These are phyloP conservation scores for Yarrowia galli DNA, from an alignment of 1,139 yeast genomes.

Conservation along the genomic window DNA sequence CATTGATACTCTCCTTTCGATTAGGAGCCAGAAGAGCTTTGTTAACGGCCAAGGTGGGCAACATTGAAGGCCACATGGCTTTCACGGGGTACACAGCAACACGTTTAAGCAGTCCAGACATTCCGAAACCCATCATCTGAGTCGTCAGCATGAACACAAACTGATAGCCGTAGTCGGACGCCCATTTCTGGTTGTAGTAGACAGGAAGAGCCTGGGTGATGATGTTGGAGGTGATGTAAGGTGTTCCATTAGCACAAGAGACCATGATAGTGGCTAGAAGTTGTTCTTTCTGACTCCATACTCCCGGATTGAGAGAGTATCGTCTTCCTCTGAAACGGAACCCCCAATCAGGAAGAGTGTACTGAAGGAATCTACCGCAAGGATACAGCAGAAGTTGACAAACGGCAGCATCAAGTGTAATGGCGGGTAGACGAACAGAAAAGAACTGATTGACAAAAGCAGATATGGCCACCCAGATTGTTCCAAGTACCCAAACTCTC, in stretches of 20 bases:
- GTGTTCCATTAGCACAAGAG: slow-evolving; percentile 54
- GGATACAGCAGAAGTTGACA: slow-evolving; percentile 67
- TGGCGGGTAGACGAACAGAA: slow-evolving; percentile 61
- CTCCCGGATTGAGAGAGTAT: slow-evolving; percentile 62
- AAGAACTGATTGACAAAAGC: slow-evolving; percentile 66
- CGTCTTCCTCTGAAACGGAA: slow-evolving; percentile 54
- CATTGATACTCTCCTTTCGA: slow-evolving; percentile 51
- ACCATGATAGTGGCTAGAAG: slow-evolving; percentile 62
- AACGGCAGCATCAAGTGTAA: slow-evolving; percentile 57
- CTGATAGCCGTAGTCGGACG: slow-evolving; percentile 53
- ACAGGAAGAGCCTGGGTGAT: slow-evolving; percentile 47
- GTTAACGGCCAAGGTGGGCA: slow-evolving; percentile 64
- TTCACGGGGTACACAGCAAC: slow-evolving; percentile 61
- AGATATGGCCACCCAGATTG: slow-evolving; percentile 63
- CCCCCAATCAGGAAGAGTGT: slow-evolving; percentile 61
- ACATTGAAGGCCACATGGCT: slow-evolving; percentile 63
- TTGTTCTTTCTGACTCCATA: slow-evolving; percentile 75
- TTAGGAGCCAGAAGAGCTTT: slow-evolving; percentile 57
- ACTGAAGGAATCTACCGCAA: slow-evolving; percentile 52
- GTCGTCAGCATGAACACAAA: slow-evolving; percentile 61
- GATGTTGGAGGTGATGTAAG: slow-evolving; percentile 54
- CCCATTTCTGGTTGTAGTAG: slow-evolving; percentile 46
- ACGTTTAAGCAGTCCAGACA: slow-evolving; percentile 59
- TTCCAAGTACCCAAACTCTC: slow-evolving; percentile 62
- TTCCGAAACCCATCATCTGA: slow-evolving; percentile 64